phyloP scores from a whole-genome alignment of 352 stramenopile species.

The Globisporangium ultimum region DNA sequence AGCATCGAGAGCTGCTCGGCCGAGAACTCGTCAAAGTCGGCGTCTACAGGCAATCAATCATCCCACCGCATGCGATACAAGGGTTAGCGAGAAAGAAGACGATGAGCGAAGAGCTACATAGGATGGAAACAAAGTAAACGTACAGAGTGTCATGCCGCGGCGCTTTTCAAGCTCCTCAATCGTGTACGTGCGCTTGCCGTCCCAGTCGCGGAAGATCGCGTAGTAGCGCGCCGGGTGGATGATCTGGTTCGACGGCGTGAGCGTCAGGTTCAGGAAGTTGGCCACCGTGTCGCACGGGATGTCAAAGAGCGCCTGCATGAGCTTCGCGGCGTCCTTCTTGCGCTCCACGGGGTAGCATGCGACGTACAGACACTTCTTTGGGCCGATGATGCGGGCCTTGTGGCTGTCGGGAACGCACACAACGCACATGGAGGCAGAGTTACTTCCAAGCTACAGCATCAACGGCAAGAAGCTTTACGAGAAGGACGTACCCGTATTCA shows the following conservation, averaged over 20 bases:
- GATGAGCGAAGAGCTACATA: background rate
- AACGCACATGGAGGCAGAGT: constrained; percentile 6
- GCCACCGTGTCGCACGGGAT: constrained; percentile 89
- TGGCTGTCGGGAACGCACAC: constrained; percentile 36
- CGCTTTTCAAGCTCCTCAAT: constrained; percentile 81
- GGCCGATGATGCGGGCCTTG: constrained; percentile 88
- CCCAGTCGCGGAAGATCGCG: constrained; percentile 92
- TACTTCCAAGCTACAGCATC: background rate
- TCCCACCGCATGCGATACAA: background rate
- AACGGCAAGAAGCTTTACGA: background rate
- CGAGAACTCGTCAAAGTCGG: constrained; percentile 92
- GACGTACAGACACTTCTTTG: constrained; percentile 90
- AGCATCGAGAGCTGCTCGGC: constrained; percentile 90
- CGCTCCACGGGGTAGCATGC: constrained; percentile 89
- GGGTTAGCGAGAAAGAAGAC: background rate
- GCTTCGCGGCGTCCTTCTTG: constrained; percentile 63
- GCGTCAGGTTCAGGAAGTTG: constrained; percentile 93
- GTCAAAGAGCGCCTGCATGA: constrained; percentile 89
- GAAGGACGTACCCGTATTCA: constrained; percentile 62
- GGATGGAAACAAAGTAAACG: constrained; percentile 10
- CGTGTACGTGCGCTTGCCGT: constrained; percentile 87
- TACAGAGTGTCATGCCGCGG: constrained; percentile 87
- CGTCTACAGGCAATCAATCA: constrained; percentile 38
- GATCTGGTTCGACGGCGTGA: constrained; percentile 93
- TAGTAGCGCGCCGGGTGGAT: constrained; percentile 92